Percentiles rank a stretch among this genome's conserved stretches.
These are phyloP conservation scores for Linnemannia zychae DNA, from an alignment of 192 early-diverging fungal species.

Conservation along the genomic window DNA sequence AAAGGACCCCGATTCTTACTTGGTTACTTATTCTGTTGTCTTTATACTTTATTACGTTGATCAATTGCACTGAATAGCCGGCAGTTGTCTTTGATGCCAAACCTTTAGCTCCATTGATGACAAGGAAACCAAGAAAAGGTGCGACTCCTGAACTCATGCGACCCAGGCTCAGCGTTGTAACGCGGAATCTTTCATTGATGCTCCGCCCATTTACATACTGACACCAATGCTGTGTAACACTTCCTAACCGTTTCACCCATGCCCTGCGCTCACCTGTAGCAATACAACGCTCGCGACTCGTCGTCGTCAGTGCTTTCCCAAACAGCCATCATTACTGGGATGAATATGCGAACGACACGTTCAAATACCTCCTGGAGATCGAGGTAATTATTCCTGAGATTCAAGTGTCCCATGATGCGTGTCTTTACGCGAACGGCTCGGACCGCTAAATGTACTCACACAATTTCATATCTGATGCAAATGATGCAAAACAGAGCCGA, in stretches of 20 bases:
- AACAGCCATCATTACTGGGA: constrained; percentile 34
- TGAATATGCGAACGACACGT: constrained; percentile 50
- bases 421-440: too few relatives aligned
- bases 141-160: neutral
- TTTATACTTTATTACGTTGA: too few relatives aligned
- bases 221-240: constrained; percentile 4
- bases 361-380: constrained; percentile 31
- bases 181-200: neutral
- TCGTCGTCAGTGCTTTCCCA: constrained; percentile 26
- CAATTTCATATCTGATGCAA: neutral
- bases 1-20: too few relatives aligned
- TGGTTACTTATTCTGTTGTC: neutral
- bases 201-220: neutral
- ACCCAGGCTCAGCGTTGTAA: neutral
- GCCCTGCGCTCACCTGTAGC: neutral
- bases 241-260: too few relatives aligned
- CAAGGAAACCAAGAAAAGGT: constrained; percentile 37
- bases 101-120: constrained; percentile 37
- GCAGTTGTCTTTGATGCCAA: neutral
- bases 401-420: neutral
- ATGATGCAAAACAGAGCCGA: constrained; percentile 11
- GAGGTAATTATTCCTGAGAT: constrained; percentile 18
- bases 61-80: neutral
- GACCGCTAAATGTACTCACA: neutral
- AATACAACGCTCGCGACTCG: constrained; percentile 18